Evolutionary conservation across 140 eudicot species (phyloP), one percentile per base, ranked within the genome.

Genomic region (Bidens hawaiensis): DNA sequence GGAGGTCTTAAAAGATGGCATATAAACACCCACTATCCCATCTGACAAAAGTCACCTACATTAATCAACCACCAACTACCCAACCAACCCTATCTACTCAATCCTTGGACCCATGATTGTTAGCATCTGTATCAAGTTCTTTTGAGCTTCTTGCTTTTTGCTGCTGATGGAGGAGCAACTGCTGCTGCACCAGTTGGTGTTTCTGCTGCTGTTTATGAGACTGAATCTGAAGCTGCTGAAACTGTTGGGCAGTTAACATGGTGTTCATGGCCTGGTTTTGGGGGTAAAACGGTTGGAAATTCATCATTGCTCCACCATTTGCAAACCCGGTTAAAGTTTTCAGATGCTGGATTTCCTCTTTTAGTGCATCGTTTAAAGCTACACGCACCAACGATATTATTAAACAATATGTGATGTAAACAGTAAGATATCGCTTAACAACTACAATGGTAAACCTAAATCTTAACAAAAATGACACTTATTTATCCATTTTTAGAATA

Each of bases 321-420:
- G 74, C 71, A 13, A 86, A 94, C 18, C 95, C 95, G 0, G 94
- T 90, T 34, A 82, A 36, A 14, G 79, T 79, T 73, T 90, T 87
- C 64, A 90, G 67, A 69, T 90, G 97, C 75, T 87, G 96, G 60
- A 90, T 82, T 65, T 90, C 97, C 57, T 90, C 97, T 52, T 86
- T 90, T 11, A 90, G 75, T 23, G 97, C 97, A 30, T 90, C 94
- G 38, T 90, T 87, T 56, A 90, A 49, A 33, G 96, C 97, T 90
- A 43, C 49, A 59, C 5, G 36, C 26, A 66, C 14, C 11, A 21
- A 22, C 10, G n/a, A n/a, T n/a, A n/a, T n/a, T n/a, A n/a, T n/a
- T n/a, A n/a, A n/a, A n/a, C n/a, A n/a, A n/a, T n/a, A n/a, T n/a
- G n/a, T n/a, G n/a, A n/a, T n/a, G n/a, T n/a, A n/a, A n/a, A n/a